Conservation (phyloP, 1,139 yeast genomes). For the Saccharomyces hybrid region DNA sequence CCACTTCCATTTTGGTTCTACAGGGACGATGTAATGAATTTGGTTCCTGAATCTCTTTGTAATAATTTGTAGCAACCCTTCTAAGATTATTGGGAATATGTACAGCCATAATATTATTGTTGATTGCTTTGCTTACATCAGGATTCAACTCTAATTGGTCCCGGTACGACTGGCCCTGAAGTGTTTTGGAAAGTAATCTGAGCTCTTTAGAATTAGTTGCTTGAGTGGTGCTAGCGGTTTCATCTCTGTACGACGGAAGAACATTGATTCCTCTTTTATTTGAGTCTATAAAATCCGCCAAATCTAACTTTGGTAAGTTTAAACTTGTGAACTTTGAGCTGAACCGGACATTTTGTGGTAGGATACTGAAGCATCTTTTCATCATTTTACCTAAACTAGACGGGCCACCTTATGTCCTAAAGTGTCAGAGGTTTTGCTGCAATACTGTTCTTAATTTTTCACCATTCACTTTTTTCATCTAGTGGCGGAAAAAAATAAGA, state of each 20-base stretch:
- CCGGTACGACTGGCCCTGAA: slow-evolving; percentile 28
- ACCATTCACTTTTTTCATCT: background rate
- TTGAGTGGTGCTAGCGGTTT: slow-evolving; percentile 21
- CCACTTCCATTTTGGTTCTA: slow-evolving; percentile 57
- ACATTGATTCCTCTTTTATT: slow-evolving; percentile 28
- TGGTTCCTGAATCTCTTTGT: slow-evolving; percentile 41
- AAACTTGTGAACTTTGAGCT: background rate
- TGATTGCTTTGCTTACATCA: slow-evolving; percentile 47
- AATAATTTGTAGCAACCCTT: slow-evolving; percentile 47
- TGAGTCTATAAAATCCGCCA: background rate
- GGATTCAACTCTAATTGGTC: slow-evolving; percentile 41
- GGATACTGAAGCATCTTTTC: background rate
- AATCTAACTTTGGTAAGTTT: background rate
- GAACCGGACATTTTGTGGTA: background rate
- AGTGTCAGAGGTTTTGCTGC: background rate
- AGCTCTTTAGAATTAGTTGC: slow-evolving; percentile 27
- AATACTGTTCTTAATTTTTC: background rate
- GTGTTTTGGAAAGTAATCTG: slow-evolving; percentile 32
- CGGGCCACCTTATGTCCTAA: background rate
- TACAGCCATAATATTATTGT: slow-evolving; percentile 49
- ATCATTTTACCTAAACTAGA: background rate
- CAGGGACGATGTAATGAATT: slow-evolving; percentile 44
- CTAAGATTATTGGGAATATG: slow-evolving; percentile 52
- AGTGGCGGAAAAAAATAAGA: background rate
- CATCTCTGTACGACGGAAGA: slow-evolving; percentile 27